Conservation (phyloP, 1,139 yeast genomes). For the Wickerhamiella pararugosa region DNA sequence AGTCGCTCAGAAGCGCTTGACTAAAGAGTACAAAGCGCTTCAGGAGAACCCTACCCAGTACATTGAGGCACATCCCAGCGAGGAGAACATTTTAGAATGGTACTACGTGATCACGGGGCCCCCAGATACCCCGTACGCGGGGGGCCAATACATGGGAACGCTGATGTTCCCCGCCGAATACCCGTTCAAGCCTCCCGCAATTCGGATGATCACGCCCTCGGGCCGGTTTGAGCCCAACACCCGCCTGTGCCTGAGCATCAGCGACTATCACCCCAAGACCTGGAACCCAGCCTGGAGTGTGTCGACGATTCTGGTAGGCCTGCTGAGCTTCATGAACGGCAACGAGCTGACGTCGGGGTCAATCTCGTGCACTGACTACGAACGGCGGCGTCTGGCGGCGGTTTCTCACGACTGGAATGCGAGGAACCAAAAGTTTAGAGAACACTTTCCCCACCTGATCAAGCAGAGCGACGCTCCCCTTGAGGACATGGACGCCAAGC, state of each 20-base stretch:
- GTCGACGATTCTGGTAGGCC: constrained; percentile 67
- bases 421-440: constrained; percentile 38
- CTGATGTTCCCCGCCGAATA: constrained; percentile 72
- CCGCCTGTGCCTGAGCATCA: constrained; percentile 71
- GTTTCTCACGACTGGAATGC: constrained; percentile 56
- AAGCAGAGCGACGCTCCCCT: too few relatives aligned
- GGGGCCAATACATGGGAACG: constrained; percentile 84
- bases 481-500: too few relatives aligned
- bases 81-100: constrained; percentile 63
- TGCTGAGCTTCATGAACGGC: constrained; percentile 61
- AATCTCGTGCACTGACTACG: constrained; percentile 34
- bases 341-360: constrained; percentile 23
- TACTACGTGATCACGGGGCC: constrained; percentile 76
- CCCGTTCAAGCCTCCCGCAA: constrained; percentile 87
- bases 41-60: constrained; percentile 68
- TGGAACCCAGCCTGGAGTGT: constrained; percentile 98
- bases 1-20: constrained; percentile 31
- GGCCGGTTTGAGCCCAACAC: constrained; percentile 69
- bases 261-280: constrained; percentile 83
- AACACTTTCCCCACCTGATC: constrained; percentile 50
- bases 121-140: constrained; percentile 66
- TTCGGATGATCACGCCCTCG: constrained; percentile 77
- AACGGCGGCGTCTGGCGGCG: constrained; percentile 32
- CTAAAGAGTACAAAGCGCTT: constrained; percentile 65
- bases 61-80: constrained; percentile 72